A percentile compares a stretch with the other conserved stretches of the same genome.
These are phyloP conservation scores for Puccinia brachypodii DNA, from an alignment of 1,284 basidiomycete species.

Conservation along the genomic window DNA sequence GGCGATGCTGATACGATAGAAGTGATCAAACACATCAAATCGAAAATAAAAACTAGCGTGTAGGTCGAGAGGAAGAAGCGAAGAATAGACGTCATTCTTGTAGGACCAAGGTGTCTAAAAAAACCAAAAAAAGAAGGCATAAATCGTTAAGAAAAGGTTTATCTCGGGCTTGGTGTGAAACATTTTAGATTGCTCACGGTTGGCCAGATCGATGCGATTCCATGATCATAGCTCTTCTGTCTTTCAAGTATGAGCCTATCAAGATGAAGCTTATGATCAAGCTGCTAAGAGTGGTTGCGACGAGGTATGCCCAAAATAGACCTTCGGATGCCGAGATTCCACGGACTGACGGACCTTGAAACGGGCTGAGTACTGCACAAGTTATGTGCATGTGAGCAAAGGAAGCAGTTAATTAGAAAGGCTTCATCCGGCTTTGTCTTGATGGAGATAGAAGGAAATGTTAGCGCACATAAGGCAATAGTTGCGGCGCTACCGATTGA, in stretches of 20 bases:
- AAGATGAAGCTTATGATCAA: background rate
- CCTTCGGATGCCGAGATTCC: slow-evolving; percentile 26
- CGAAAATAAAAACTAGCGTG: slow-evolving; percentile 30
- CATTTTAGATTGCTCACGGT: background rate
- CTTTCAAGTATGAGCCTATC: slow-evolving; percentile 6
- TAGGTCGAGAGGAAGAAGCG: slow-evolving; percentile 39
- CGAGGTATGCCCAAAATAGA: slow-evolving; percentile 43
- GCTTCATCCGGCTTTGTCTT: background rate
- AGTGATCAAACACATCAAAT: slow-evolving; percentile 33
- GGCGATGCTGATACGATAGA: slow-evolving; percentile 29
- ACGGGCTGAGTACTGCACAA: slow-evolving; percentile 5
- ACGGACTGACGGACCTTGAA: background rate
- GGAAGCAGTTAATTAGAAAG: background rate
- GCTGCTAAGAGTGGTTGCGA: slow-evolving; percentile 16
- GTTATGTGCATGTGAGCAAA: background rate
- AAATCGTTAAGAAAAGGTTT: background rate
- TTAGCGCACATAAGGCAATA: slow-evolving; percentile 23
- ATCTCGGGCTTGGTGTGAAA: background rate
- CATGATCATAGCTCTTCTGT: slow-evolving; percentile 12
- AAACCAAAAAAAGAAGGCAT: background rate
- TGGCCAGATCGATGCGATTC: background rate
- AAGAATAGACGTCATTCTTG: background rate
- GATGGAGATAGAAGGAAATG: background rate
- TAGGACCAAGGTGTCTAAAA: background rate
- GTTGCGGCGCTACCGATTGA: slow-evolving; percentile 29